Evolutionary conservation across 164 flowering plant species (phyloP).

Genomic region (Magnolia sinica): DNA sequence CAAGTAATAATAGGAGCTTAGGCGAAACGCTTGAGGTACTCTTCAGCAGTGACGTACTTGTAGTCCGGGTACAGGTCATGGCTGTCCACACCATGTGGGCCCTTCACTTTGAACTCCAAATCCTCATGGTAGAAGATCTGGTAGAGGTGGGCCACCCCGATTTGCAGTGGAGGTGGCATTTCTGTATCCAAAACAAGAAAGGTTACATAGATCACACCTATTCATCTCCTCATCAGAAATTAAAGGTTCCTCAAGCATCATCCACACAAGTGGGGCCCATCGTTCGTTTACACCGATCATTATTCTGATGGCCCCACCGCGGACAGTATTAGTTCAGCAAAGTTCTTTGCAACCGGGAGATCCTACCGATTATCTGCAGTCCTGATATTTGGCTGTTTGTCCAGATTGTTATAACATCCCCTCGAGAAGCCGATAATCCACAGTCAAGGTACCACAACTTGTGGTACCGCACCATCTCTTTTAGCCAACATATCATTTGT

Average conservation of each 20-base stretch:
- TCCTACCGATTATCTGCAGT: background rate
- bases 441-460: too few species aligned
- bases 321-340: background rate
- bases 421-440: too few species aligned
- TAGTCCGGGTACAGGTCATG: conserved; percentile 7
- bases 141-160: conserved; percentile 6
- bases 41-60: conserved; percentile 11
- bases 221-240: background rate
- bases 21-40: conserved; percentile 9
- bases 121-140: conserved; percentile 7
- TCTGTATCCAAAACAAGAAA: background rate
- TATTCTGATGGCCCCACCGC: background rate
- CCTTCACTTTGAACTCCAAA: conserved; percentile 5
- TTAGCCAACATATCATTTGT: too few species aligned
- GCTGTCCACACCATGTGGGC: conserved; percentile 1
- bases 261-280: background rate
- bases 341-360: background rate
- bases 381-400: too few species aligned
- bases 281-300: background rate
- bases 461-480: too few species aligned
- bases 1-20: background rate
- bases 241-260: too few species aligned
- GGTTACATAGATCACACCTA: background rate
- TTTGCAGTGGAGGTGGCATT: background rate
- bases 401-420: too few species aligned